A percentile compares a stretch with the other conserved stretches of the same genome.
phyloP scores from a whole-genome alignment of 768 basidiomycete genomes.

The Rhizopogon salebrosus region DNA sequence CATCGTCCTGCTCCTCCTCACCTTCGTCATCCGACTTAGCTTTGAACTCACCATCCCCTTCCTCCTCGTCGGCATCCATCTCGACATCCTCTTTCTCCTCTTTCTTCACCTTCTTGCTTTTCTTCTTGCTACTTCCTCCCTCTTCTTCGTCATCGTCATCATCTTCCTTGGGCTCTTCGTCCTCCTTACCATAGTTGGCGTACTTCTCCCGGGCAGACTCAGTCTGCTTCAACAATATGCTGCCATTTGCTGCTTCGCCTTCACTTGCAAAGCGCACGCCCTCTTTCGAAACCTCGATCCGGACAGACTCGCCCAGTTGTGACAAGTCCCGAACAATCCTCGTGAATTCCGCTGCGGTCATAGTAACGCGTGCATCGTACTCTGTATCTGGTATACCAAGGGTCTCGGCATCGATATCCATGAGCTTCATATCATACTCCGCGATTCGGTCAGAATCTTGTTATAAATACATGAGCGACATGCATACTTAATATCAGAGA shows the following conservation, averaged over 20 bases:
- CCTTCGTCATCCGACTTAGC: slow-evolving; percentile 40
- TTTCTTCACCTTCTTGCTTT: slow-evolving; percentile 33
- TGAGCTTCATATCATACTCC: slow-evolving; percentile 98
- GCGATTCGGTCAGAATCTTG: slow-evolving; percentile 89
- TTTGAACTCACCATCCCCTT: slow-evolving; percentile 37
- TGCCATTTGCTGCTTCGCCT: slow-evolving; percentile 92
- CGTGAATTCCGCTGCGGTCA: slow-evolving; percentile 82
- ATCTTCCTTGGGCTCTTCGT: slow-evolving; percentile 35
- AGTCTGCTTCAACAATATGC: slow-evolving; percentile 74
- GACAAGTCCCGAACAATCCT: slow-evolving; percentile 92
- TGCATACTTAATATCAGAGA: neutral
- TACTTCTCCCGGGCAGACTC: slow-evolving; percentile 44
- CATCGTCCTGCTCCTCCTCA: slow-evolving; percentile 45
- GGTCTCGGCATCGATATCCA: slow-evolving; percentile 97
- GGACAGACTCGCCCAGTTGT: slow-evolving; percentile 87
- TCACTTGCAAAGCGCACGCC: slow-evolving; percentile 91
- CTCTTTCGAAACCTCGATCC: slow-evolving; percentile 94
- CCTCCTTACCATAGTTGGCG: slow-evolving; percentile 37
- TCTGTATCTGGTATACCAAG: slow-evolving; percentile 96
- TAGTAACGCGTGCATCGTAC: slow-evolving; percentile 88
- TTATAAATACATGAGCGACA: neutral
- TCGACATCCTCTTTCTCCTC: slow-evolving; percentile 38
- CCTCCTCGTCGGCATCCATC: slow-evolving; percentile 47
- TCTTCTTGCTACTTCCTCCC: slow-evolving; percentile 26
- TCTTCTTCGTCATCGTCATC: slow-evolving; percentile 40